Percentiles rank a stretch among this genome's conserved stretches.
phyloP scores from a whole-genome alignment of 371 early-diverging fungal species.

The Coemansia sp. region DNA sequence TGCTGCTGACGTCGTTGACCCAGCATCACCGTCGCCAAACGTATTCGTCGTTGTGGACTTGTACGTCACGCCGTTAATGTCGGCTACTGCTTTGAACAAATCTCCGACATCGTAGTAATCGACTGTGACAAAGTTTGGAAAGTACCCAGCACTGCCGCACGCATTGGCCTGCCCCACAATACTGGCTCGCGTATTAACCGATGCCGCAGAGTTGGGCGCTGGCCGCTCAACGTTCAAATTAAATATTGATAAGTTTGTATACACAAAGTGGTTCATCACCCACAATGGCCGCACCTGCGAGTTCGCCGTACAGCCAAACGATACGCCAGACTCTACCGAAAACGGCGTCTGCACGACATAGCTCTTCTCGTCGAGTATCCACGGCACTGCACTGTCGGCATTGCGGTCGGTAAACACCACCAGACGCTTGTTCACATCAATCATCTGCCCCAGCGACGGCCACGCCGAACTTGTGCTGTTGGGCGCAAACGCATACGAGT shows the following conservation, averaged over 20 bases:
- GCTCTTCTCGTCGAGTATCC: conserved; percentile 54
- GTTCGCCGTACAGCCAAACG: conserved; percentile 35
- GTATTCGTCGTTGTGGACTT: conserved; percentile 9
- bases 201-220: conserved; percentile 18
- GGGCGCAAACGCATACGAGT: conserved; percentile 52
- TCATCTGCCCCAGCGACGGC: conserved; percentile 70
- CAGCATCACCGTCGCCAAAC: conserved; percentile 12
- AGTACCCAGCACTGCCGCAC: conserved; percentile 40
- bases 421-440: conserved; percentile 62
- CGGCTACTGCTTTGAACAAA: conserved; percentile 57
- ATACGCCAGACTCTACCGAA: conserved; percentile 25
- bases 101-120: conserved; percentile 73
- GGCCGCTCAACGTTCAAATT: conserved; percentile 25
- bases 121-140: conserved; percentile 70
- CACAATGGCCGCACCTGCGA: conserved; percentile 28
- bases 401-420: conserved; percentile 65
- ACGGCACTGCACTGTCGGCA: conserved; percentile 59
- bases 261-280: conserved; percentile 53
- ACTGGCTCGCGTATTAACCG: conserved; percentile 33
- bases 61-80: conserved; percentile 65
- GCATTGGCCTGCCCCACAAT: conserved; percentile 38
- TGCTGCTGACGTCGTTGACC: not conserved
- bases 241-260: conserved; percentile 18
- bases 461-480: conserved; percentile 45
- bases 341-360: conserved; percentile 49